These are phyloP conservation scores for Alternaria longipes DNA, from an alignment of 2,329 filamentous ascomycete species.

Conservation along the genomic window DNA sequence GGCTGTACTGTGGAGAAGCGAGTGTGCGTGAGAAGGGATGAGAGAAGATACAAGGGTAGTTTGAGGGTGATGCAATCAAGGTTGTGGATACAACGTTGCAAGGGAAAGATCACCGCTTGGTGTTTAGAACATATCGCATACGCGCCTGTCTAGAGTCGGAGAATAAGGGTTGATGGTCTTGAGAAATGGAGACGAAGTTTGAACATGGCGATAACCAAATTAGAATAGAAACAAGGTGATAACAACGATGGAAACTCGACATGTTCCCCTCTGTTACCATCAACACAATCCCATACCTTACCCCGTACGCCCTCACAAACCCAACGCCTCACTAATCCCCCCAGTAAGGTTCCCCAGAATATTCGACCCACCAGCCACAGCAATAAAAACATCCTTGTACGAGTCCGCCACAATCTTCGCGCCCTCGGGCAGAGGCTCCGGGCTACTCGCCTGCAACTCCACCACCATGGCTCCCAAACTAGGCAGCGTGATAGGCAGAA, in stretches of 20 bases:
- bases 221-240: too few relatives aligned
- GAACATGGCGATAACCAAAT: too few relatives aligned
- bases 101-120: too few relatives aligned
- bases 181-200: too few relatives aligned
- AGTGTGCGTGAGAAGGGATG: too few relatives aligned
- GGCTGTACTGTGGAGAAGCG: too few relatives aligned
- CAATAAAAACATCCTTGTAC: slow-evolving; percentile 26
- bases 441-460: slow-evolving; percentile 11
- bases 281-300: too few relatives aligned
- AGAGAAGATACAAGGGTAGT: too few relatives aligned
- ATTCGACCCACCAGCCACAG: slow-evolving; percentile 17
- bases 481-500: slow-evolving; percentile 21
- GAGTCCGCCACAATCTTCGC: slow-evolving; percentile 17
- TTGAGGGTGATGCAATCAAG: too few relatives aligned
- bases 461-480: slow-evolving; percentile 25
- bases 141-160: accelerated
- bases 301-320: neutral
- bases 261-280: accelerated
- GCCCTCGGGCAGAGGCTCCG: slow-evolving; percentile 18
- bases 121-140: too few relatives aligned
- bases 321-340: slow-evolving; percentile 24
- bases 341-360: slow-evolving; percentile 23
- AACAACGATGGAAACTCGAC: too few relatives aligned
- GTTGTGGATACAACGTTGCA: too few relatives aligned
- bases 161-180: accelerated